Evolutionary conservation across 2,329 filamentous ascomycete species (phyloP).

Genomic region (Aspergillus sp.): DNA sequence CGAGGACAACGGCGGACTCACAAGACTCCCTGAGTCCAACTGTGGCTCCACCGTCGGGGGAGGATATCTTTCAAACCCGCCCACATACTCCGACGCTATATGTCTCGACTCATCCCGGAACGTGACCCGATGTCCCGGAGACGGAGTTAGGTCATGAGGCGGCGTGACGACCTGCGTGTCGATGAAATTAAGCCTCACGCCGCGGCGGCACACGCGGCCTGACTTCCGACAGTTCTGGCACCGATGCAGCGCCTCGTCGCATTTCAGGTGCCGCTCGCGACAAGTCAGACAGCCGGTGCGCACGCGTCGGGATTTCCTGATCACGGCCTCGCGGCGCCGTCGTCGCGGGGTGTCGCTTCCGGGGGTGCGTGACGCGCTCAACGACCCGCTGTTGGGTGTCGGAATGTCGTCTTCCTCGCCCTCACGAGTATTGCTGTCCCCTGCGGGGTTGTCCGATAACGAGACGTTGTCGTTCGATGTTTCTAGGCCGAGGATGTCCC

Average conservation of each 20-base stretch:
- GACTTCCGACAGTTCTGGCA: constrained; percentile 86
- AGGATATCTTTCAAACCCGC: constrained; percentile 73
- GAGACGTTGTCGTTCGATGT: neutral
- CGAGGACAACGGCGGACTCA: constrained; percentile 6
- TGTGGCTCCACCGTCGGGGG: constrained; percentile 46
- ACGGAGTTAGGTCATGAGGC: constrained; percentile 58
- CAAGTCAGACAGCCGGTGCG: constrained; percentile 90
- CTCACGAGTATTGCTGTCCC: constrained; percentile 4
- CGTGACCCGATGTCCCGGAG: constrained; percentile 67
- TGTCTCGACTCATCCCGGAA: constrained; percentile 88
- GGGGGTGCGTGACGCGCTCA: constrained; percentile 8
- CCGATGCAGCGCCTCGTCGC: constrained; percentile 69
- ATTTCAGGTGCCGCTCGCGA: constrained; percentile 85
- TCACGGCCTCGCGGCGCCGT: constrained; percentile 23
- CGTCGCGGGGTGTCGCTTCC: constrained; percentile 17
- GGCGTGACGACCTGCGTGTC: constrained; percentile 73
- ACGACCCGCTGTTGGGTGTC: constrained; percentile 13
- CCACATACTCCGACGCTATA: constrained; percentile 87
- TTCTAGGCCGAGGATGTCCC: constrained; percentile 5
- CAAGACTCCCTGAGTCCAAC: constrained; percentile 19
- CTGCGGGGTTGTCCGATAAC: neutral
- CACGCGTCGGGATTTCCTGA: constrained; percentile 73
- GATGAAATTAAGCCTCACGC: constrained; percentile 86
- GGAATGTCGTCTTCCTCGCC: constrained; percentile 6
- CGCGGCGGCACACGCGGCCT: constrained; percentile 79